Base-by-base conservation (phyloP, 495 filamentous ascomycete species). In the Neurospora sp. region DNA sequence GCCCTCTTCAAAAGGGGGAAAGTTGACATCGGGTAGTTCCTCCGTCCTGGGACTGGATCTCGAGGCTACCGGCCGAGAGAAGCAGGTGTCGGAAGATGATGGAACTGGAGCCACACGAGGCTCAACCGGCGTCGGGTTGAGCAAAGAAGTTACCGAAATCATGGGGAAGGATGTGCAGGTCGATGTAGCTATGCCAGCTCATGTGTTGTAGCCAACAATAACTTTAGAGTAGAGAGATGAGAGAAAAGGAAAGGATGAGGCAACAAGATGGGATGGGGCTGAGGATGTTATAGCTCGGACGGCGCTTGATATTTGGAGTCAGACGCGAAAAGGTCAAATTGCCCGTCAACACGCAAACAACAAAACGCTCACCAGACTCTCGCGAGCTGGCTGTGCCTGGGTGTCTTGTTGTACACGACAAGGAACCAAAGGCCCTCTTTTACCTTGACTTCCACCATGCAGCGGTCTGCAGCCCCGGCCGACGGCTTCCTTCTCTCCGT, bases 1-100 rank as follows among this genome's bases (percentile, higher is more conserved):
- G 53, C 27, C 53, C 39, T 83, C 80, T 73, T 95, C 91, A 76
- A 85, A 89, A 10, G 93, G 92, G 31, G 86, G 84, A 76, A 89
- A 96, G 71, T 89, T 89, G 71, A 94, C 80, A 40, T 65, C 53
- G 53, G 53, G 27, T 65, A 84, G 80, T 14, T 91, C 92, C 72
- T 86, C 86, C 37, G 88, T 81, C 71, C 85, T 87, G 73, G 75
- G 39, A 81, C 53, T 39, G 72, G 46, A 44, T 80, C 77, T 72
- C 38, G 72, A 31, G 42, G 79, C 53, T 65, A 65, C 53, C 53
- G 53, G 76, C 61, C 79, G 75, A 69, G 80, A 75, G 75, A 74
- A 75, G 22, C 72, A 48, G 71, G 73, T 40, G 40, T 42, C 37
- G 75, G 74, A 31, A 59, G 74, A 48, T 11, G 70, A 46, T 42